Percentiles rank a stretch among this genome's conserved stretches.
phyloP scores from a whole-genome alignment of 2,329 filamentous ascomycete genomes.

The Didymella pinodella region DNA sequence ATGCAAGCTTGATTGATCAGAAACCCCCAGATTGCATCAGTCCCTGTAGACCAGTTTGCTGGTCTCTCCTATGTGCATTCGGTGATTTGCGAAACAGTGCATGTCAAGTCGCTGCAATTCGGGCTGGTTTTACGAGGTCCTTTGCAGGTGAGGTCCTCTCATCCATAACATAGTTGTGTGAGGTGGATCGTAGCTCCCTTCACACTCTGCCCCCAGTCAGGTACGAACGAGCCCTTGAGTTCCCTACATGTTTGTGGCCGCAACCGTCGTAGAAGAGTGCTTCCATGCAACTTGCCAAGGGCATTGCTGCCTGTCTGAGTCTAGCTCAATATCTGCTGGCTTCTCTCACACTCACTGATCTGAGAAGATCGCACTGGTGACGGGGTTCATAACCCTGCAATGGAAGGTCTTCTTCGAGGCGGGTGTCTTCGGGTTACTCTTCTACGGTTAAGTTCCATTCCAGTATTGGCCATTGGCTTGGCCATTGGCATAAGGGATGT shows the following conservation, averaged over 20 bases:
- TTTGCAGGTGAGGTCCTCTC: background rate
- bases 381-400: conserved; percentile 34
- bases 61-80: background rate
- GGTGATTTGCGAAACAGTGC: background rate
- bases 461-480: background rate
- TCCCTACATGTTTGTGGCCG: conserved; percentile 29
- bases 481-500: background rate
- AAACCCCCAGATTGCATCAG: background rate
- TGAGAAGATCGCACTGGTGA: conserved; percentile 39
- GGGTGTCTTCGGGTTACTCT: conserved; percentile 12
- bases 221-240: conserved; percentile 20
- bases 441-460: background rate
- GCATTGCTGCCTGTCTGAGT: conserved; percentile 37
- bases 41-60: background rate
- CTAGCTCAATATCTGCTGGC: conserved; percentile 37
- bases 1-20: background rate
- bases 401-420: conserved; percentile 27
- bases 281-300: conserved; percentile 38
- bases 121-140: background rate
- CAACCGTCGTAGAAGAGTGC: conserved; percentile 26
- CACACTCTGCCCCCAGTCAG: conserved; percentile 12
- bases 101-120: background rate
- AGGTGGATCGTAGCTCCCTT: background rate
- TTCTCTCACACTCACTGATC: conserved; percentile 36
- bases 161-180: background rate